A percentile compares a stretch with the other conserved stretches of the same genome.
These are phyloP conservation scores for Penicillium occitanis DNA, from an alignment of 2,329 filamentous ascomycete genomes.

Conservation along the genomic window DNA sequence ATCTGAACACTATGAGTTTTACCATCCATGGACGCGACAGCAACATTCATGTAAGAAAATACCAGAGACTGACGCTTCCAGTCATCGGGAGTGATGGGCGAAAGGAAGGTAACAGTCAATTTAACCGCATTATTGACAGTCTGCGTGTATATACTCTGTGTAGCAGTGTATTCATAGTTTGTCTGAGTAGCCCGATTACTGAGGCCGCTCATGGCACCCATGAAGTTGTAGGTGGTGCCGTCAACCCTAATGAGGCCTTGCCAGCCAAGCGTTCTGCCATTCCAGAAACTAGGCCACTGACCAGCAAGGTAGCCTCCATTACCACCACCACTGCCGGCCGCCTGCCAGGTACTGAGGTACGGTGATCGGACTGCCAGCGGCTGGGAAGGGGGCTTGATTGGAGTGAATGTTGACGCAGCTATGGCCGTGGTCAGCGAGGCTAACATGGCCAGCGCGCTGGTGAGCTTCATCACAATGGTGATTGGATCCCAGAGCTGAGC, in stretches of 20 bases:
- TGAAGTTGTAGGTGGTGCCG: slow-evolving; percentile 63
- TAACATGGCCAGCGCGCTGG: slow-evolving; percentile 4
- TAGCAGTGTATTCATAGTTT: slow-evolving; percentile 68
- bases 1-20: slow-evolving; percentile 63
- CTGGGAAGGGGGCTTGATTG: slow-evolving; percentile 65
- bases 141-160: slow-evolving; percentile 68
- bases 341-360: slow-evolving; percentile 70
- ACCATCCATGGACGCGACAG: slow-evolving; percentile 63
- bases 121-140: slow-evolving; percentile 60
- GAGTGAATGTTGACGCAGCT: slow-evolving; percentile 58
- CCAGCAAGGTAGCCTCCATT: slow-evolving; percentile 68
- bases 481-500: neutral
- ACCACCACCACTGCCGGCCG: slow-evolving; percentile 60
- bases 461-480: slow-evolving; percentile 1
- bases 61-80: slow-evolving; percentile 65
- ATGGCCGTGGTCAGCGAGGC: slow-evolving; percentile 1
- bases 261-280: slow-evolving; percentile 62
- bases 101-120: slow-evolving; percentile 69
- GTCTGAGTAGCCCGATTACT: slow-evolving; percentile 53
- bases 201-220: slow-evolving; percentile 55
- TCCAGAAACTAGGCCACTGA: slow-evolving; percentile 68
- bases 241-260: slow-evolving; percentile 69
- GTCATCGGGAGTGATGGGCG: slow-evolving; percentile 68
- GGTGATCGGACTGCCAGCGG: slow-evolving; percentile 73
- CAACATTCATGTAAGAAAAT: slow-evolving; percentile 68